phyloP scores from a whole-genome alignment of 164 flowering plant genomes.

The Dillenia turbinata region DNA sequence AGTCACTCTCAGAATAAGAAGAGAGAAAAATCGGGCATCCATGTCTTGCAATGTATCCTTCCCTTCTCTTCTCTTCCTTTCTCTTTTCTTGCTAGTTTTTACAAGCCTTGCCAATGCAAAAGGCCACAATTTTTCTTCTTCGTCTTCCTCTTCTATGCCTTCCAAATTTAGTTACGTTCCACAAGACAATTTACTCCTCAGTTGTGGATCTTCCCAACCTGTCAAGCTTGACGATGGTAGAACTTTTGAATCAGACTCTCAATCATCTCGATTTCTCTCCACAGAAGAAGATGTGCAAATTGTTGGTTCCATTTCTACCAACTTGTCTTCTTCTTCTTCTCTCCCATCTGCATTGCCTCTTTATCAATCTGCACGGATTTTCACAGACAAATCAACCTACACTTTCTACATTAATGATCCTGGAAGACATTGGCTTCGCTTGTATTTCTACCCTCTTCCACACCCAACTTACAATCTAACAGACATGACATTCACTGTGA shows the following conservation, averaged over 20 bases:
- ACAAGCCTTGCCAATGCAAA: slow-evolving; percentile 1
- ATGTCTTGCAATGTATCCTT: slow-evolving; percentile 18
- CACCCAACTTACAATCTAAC: slow-evolving; percentile 44
- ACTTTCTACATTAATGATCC: slow-evolving; percentile 43
- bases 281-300: slow-evolving; percentile 44
- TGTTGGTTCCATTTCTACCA: slow-evolving; percentile 14
- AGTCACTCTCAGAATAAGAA: slow-evolving; percentile 17
- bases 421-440: slow-evolving; percentile 68
- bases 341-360: slow-evolving; percentile 26
- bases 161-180: slow-evolving; percentile 23
- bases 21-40: slow-evolving; percentile 19
- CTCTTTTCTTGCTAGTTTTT: slow-evolving; percentile 2
- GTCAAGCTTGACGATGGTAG: slow-evolving; percentile 63
- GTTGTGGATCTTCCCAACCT: slow-evolving; percentile 49
- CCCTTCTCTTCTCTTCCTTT: slow-evolving; percentile 12
- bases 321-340: slow-evolving; percentile 12
- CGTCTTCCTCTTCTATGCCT: slow-evolving; percentile 5
- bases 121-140: slow-evolving; percentile 3
- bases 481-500: slow-evolving; percentile 52
- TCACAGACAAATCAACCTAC: slow-evolving; percentile 38
- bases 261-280: slow-evolving; percentile 38
- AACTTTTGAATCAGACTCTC: slow-evolving; percentile 62
- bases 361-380: slow-evolving; percentile 52
- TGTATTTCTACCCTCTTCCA: slow-evolving; percentile 64
- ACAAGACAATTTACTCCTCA: slow-evolving; percentile 46